Conservation (phyloP, 352 stramenopile species). For the Phytophthora litchii region DNA sequence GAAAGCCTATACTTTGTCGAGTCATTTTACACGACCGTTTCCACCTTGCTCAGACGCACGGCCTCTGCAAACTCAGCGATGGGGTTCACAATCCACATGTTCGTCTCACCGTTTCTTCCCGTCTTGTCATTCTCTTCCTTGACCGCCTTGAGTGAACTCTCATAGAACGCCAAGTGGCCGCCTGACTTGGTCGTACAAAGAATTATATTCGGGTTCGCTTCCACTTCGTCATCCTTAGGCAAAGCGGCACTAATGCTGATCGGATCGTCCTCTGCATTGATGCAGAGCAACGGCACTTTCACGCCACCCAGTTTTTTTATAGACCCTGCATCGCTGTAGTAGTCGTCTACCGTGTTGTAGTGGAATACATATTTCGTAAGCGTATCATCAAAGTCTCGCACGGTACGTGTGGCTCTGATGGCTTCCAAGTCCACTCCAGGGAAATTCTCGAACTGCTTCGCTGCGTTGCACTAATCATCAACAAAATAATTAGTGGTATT, state of each 20-base stretch:
- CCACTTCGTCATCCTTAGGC: slow-evolving; percentile 22
- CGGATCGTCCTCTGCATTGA: slow-evolving; percentile 68
- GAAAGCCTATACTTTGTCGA: too few species aligned
- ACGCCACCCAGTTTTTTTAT: slow-evolving; percentile 42
- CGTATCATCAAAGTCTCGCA: slow-evolving; percentile 68
- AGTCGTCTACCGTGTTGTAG: slow-evolving; percentile 64
- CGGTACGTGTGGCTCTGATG: slow-evolving; percentile 38
- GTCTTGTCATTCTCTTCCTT: slow-evolving; percentile 15
- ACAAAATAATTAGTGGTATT: slow-evolving; percentile 2
- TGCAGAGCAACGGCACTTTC: slow-evolving; percentile 60
- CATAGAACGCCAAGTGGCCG: slow-evolving; percentile 77
- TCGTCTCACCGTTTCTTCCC: slow-evolving; percentile 5
- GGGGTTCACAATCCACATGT: slow-evolving; percentile 55
- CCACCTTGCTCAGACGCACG: slow-evolving; percentile 35
- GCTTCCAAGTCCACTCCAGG: slow-evolving; percentile 49
- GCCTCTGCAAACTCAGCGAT: slow-evolving; percentile 65
- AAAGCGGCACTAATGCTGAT: slow-evolving; percentile 52
- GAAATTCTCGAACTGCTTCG: slow-evolving; percentile 52
- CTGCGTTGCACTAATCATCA: slow-evolving; percentile 32
- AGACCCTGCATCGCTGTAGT: slow-evolving; percentile 65
- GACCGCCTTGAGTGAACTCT: slow-evolving; percentile 32
- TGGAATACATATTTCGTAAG: slow-evolving; percentile 64
- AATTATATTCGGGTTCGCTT: slow-evolving; percentile 65
- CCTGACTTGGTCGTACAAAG: slow-evolving; percentile 67
- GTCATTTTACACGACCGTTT: slow-evolving; percentile 1